Evolutionary conservation across 1,284 basidiomycete species (phyloP).

Genomic region (Fistulinella cinereoalba): DNA sequence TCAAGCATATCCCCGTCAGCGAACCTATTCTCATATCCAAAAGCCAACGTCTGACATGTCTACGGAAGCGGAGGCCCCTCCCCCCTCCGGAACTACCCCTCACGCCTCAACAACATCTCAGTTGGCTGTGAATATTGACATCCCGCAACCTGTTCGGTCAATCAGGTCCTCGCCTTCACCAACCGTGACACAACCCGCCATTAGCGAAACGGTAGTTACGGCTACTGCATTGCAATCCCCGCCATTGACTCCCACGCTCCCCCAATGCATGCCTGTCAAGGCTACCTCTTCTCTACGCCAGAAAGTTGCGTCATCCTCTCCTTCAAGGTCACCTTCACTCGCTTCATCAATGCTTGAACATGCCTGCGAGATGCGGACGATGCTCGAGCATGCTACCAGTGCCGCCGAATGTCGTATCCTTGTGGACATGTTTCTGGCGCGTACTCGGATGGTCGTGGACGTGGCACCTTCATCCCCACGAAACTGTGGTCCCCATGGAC

Average conservation of each 20-base stretch:
- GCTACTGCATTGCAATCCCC: conserved; percentile 2
- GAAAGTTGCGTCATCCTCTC: conserved; percentile 3
- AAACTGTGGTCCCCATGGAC: conserved; percentile 8
- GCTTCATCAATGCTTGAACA: conserved; percentile 36
- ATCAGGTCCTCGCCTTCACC: conserved; percentile 4
- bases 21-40: conserved; percentile 30
- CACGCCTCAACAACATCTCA: conserved; percentile 7
- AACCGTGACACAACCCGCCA: conserved; percentile 4
- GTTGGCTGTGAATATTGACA: conserved; percentile 8
- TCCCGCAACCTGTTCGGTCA: conserved; percentile 4
- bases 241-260: conserved; percentile 1
- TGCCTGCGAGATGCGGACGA: conserved; percentile 63
- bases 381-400: conserved; percentile 69
- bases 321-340: conserved; percentile 3
- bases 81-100: conserved; percentile 3
- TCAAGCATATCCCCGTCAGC: conserved; percentile 23
- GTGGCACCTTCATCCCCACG: conserved; percentile 7
- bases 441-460: conserved; percentile 43
- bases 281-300: conserved; percentile 10
- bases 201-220: conserved; percentile 2
- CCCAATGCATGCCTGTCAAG: conserved; percentile 19
- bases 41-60: conserved; percentile 32
- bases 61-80: conserved; percentile 2
- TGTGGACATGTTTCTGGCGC: conserved; percentile 75
- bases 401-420: conserved; percentile 83